Evolutionary conservation across 2,329 filamentous ascomycete species (phyloP), one percentile per base, ranked within the genome.

Genomic region (Fusarium xyrophilum): DNA sequence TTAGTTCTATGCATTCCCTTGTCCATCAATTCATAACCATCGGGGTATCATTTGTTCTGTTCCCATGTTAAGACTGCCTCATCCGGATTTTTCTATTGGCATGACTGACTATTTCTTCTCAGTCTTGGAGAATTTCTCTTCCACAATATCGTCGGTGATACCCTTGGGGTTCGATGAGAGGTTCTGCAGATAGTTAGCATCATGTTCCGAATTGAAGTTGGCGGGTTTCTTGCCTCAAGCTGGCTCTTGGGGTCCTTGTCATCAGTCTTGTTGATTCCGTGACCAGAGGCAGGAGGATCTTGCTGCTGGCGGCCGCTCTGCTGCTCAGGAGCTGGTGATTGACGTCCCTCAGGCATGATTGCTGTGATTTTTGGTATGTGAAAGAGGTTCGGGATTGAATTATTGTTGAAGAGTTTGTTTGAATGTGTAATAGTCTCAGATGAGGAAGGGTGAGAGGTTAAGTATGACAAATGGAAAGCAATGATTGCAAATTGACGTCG

Each of bases 291-390:
- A 4, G 88, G 83, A 15, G 85, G 76, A 11, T 86, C 86, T 68
- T 86, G 81, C 61, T 87, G 79, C 81, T 96, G 92, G 57, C 82
- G 79, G 63, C 86, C 89, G 38, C 84, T 81, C 80, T 93, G 91
- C 70, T 78, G 76, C 81, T 92, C 88, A 30, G 92, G 91, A 54
- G 89, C 82, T 66, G 93, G 93, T 33, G 93, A 97, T 81, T 97
- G 86, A 76, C 89, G 89, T 78, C 92, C 91, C 79, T 86, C 80
- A 75, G 91, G 89, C 91, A 93, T 93, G 75, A 69, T 88, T 65
- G 69, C 72, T 74, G 69, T 78, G 68, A 51, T 53, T 54, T 65
- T 43, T 50, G 35, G 47, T 62, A n/a, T n/a, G 25, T 36, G 40
- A 51, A 39, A 39, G 48, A 42, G 23, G 33, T 13, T 42, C 51